These are phyloP conservation scores for Calonectria henricotiae DNA, from an alignment of 2,329 filamentous ascomycete genomes.

Conservation along the genomic window DNA sequence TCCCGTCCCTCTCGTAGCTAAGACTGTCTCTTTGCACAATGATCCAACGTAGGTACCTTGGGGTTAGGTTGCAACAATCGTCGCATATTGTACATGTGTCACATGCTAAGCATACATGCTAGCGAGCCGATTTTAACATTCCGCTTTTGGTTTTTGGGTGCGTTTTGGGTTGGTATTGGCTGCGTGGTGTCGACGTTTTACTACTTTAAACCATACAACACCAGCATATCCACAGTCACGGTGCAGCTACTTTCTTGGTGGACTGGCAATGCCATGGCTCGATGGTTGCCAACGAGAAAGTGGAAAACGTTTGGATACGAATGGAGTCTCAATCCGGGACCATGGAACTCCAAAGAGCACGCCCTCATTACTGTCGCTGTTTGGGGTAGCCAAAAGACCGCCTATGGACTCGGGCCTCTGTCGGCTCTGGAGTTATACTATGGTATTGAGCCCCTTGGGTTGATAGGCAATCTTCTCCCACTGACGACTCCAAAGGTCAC, in stretches of 20 bases:
- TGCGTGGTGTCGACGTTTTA: slow-evolving; percentile 7
- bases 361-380: slow-evolving; percentile 4
- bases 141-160: slow-evolving; percentile 2
- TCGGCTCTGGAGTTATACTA: background rate
- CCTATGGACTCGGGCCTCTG: background rate
- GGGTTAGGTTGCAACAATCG: background rate
- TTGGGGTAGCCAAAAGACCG: slow-evolving; percentile 11
- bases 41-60: background rate
- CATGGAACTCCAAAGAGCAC: slow-evolving; percentile 9
- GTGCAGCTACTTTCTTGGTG: slow-evolving; percentile 16
- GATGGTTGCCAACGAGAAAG: background rate
- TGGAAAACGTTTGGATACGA: slow-evolving; percentile 7
- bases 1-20: background rate
- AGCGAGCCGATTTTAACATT: slow-evolving; percentile 6
- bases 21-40: slow-evolving; percentile 6
- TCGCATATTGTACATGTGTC: background rate
- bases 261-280: slow-evolving; percentile 11
- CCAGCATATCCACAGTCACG: slow-evolving; percentile 10
- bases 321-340: slow-evolving; percentile 4
- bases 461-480: fast-evolving
- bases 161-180: background rate
- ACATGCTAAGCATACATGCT: background rate
- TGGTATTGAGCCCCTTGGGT: background rate
- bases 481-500: background rate
- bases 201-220: slow-evolving; percentile 17